Percentiles rank a stretch among this genome's conserved stretches.
phyloP scores from a whole-genome alignment of 2,329 filamentous ascomycete genomes.

The Aspergillus sp. region DNA sequence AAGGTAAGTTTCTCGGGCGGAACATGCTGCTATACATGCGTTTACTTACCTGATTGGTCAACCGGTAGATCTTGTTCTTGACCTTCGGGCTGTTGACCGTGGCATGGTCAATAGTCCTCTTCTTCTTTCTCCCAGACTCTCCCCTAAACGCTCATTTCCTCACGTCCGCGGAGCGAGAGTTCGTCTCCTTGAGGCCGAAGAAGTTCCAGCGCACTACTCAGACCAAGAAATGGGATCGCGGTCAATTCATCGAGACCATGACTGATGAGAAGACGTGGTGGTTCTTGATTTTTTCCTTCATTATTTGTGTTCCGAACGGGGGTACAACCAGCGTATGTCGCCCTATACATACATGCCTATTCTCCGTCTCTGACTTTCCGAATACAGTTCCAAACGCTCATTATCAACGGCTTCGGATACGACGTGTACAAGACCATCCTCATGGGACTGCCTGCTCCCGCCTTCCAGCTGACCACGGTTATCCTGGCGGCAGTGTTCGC shows the following conservation, averaged over 20 bases:
- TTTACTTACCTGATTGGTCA: neutral
- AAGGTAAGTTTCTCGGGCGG: slow-evolving; percentile 5
- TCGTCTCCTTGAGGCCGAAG: slow-evolving; percentile 8
- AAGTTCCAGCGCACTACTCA: slow-evolving; percentile 10
- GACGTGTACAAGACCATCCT: slow-evolving; percentile 21
- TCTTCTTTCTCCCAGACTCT: slow-evolving; percentile 17
- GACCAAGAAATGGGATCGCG: slow-evolving; percentile 8
- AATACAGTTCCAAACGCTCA: slow-evolving; percentile 21
- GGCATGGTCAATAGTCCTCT: slow-evolving; percentile 12
- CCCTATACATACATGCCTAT: neutral
- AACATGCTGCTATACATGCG: too few relatives aligned
- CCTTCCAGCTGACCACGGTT: slow-evolving; percentile 18
- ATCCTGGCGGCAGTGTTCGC: slow-evolving; percentile 16
- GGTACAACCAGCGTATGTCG: slow-evolving; percentile 17
- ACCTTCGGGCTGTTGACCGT: slow-evolving; percentile 18
- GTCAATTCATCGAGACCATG: slow-evolving; percentile 32
- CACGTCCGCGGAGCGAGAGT: slow-evolving; percentile 9
- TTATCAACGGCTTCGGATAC: slow-evolving; percentile 23
- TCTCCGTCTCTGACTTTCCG: too few relatives aligned
- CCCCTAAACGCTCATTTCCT: slow-evolving; percentile 16
- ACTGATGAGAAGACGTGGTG: slow-evolving; percentile 33
- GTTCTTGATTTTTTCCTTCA: slow-evolving; percentile 23
- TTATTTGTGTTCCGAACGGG: slow-evolving; percentile 17
- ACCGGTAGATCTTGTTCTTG: slow-evolving; percentile 13
- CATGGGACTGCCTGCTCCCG: slow-evolving; percentile 18